Evolutionary conservation across 305 asterid species (phyloP).

Genomic region (Fraxinus velutina): DNA sequence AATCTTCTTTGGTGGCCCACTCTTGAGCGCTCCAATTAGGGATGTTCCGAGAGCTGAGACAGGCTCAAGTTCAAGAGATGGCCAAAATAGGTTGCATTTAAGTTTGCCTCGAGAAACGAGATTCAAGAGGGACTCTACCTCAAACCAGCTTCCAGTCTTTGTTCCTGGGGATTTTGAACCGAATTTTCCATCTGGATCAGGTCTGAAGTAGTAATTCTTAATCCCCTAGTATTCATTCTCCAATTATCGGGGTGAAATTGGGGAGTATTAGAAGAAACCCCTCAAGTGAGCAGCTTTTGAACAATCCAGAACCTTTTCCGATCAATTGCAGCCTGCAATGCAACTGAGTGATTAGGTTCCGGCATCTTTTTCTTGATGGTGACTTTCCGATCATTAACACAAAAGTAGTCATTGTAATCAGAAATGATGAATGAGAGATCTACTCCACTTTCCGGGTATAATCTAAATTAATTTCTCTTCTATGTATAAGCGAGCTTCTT

Average conservation of each 20-base stretch:
- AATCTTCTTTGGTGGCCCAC: conserved; percentile 95
- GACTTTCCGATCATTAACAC: conserved; percentile 14
- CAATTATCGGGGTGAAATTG: not conserved
- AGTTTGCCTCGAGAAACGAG: conserved; percentile 55
- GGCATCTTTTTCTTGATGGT: conserved; percentile 43
- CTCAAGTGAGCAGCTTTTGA: conserved; percentile 30
- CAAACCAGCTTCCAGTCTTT: conserved; percentile 92
- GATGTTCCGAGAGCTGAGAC: conserved; percentile 47
- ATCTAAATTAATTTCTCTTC: not conserved
- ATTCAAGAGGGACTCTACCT: conserved; percentile 64
- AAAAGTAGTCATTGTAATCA: conserved; percentile 22
- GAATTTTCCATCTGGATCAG: conserved; percentile 45
- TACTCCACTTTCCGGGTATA: not conserved
- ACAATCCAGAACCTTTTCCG: conserved; percentile 47
- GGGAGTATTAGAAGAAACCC: conserved; percentile 41
- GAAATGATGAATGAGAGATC: not conserved
- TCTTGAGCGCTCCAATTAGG: conserved; percentile 57
- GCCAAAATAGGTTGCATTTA: conserved; percentile 38
- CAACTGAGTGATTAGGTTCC: conserved; percentile 45
- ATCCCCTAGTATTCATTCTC: conserved; percentile 9
- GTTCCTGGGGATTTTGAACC: conserved; percentile 63
- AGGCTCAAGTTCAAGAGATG: conserved; percentile 41
- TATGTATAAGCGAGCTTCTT: conserved; percentile 10
- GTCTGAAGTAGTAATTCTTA: conserved; percentile 35
- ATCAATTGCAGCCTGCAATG: conserved; percentile 9